Evolutionary conservation across 2,329 filamentous ascomycete genomes (phyloP).

Genomic region (Aspergillus candidus): DNA sequence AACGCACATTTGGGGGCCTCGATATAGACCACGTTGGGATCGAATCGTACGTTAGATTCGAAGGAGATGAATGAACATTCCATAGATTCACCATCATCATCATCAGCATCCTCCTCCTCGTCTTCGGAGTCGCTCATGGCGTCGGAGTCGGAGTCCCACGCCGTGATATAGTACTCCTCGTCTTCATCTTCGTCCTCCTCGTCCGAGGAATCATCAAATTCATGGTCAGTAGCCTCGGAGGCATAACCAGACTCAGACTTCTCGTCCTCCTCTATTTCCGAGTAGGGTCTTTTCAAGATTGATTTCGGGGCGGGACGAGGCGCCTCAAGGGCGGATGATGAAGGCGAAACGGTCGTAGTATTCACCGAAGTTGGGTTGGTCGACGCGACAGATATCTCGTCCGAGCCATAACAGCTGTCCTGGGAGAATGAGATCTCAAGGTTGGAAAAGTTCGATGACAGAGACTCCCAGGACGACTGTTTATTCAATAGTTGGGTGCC

Average conservation of each 20-base stretch:
- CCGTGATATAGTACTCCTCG: slow-evolving; percentile 3
- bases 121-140: not conserved
- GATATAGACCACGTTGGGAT: slow-evolving; percentile 30
- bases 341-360: slow-evolving; percentile 17
- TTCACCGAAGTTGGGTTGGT: slow-evolving; percentile 19
- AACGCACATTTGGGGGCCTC: slow-evolving; percentile 23
- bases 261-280: slow-evolving; percentile 20
- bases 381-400: slow-evolving; percentile 32
- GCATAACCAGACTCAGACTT: slow-evolving; percentile 35
- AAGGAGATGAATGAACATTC: slow-evolving; percentile 36
- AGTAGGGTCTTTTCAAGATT: slow-evolving; percentile 29
- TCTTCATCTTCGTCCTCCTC: slow-evolving; percentile 7
- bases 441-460: slow-evolving; percentile 31
- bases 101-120: slow-evolving; percentile 11
- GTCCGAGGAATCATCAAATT: slow-evolving; percentile 19
- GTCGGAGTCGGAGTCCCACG: not conserved
- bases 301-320: slow-evolving; percentile 26
- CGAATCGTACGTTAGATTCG: slow-evolving; percentile 31
- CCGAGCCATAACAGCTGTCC: slow-evolving; percentile 36
- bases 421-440: slow-evolving; percentile 35
- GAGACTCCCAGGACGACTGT: slow-evolving; percentile 33
- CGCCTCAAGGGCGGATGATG: slow-evolving; percentile 15
- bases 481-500: slow-evolving; percentile 19
- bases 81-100: slow-evolving; percentile 26
- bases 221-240: slow-evolving; percentile 28